Evolutionary conservation across 2,329 filamentous ascomycete species (phyloP), one percentile per base, ranked within the genome.

Genomic region (Lecanicillium sp.): DNA sequence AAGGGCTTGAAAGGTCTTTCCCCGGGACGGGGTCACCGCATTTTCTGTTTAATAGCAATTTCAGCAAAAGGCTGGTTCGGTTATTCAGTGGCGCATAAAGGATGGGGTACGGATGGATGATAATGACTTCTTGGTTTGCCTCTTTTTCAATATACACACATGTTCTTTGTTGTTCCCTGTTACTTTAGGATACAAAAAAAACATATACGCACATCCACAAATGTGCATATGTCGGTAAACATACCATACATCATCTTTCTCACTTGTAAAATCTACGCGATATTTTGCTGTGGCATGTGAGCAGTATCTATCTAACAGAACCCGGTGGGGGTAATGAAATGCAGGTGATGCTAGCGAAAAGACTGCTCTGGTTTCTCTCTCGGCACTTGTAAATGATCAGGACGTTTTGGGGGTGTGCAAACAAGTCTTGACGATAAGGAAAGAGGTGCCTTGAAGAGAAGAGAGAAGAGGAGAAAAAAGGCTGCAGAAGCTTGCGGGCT

Each of bases 261-360:
- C n/a, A n/a, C n/a, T n/a, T n/a, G n/a, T n/a, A n/a, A n/a, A n/a
- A n/a, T n/a, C n/a, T n/a, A n/a, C n/a, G n/a, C n/a, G n/a, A n/a
- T n/a, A n/a, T 14, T 17, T 24, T 32, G 37, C 11, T 14, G 9
- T 27, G 44, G 54, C 63, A 77, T 95, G 87, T 95, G 68, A 77
- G 85, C 88, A 89, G 83, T 81, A 81, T 80, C 90, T 95, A 95
- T 95, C 90, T 95, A 95, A 91, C 89, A 78, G 85, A 84, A 80
- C 77, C 86, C 84, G 87, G 88, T 81, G 67, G 69, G 36, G 63
- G 67, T 63, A 67, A 48, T 58, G 56, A 70, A 71, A 56, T 57
- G 79, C 87, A 90, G 88, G 87, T 84, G 84, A 87, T 81, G 90
- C 87, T 96, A 96, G 90, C 90, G 90, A 90, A 95, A 87, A 87